Conservation (phyloP, 345 rosid genomes). For the Melaleuca alternifolia region DNA sequence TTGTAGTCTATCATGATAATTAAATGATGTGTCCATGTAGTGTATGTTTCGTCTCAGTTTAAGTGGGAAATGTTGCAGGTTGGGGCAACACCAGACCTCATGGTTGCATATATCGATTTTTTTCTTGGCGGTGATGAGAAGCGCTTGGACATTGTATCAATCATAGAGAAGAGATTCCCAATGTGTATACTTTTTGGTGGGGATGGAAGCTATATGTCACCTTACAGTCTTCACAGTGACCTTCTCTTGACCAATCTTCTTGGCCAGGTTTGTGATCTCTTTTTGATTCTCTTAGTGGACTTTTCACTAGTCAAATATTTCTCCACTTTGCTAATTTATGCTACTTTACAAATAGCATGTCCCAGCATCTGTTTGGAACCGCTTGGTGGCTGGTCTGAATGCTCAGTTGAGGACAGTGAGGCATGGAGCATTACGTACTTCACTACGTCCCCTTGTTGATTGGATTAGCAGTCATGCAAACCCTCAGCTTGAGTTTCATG, state of each 20-base stretch:
- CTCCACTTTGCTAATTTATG: not conserved
- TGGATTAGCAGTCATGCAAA: slow-evolving; percentile 90
- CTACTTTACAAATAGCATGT: slow-evolving; percentile 44
- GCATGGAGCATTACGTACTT: slow-evolving; percentile 70
- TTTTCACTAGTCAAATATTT: not conserved
- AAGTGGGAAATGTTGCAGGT: slow-evolving; percentile 42
- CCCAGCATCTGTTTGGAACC: slow-evolving; percentile 89
- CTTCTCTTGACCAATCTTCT: slow-evolving; percentile 72
- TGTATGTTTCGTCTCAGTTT: not conserved
- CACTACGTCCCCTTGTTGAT: slow-evolving; percentile 66
- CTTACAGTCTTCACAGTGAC: slow-evolving; percentile 78
- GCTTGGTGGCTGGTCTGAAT: slow-evolving; percentile 90
- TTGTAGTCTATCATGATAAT: not conserved
- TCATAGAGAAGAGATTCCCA: slow-evolving; percentile 82
- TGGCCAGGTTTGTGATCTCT: slow-evolving; percentile 57
- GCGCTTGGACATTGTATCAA: slow-evolving; percentile 83
- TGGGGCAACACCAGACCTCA: slow-evolving; percentile 91
- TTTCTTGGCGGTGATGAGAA: slow-evolving; percentile 99
- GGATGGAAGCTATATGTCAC: slow-evolving; percentile 97
- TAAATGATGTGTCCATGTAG: not conserved
- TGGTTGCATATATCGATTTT: slow-evolving; percentile 91
- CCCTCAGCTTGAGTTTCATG: slow-evolving; percentile 87
- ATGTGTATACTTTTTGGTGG: slow-evolving; percentile 98
- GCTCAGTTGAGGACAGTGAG: slow-evolving; percentile 95
- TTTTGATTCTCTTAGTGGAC: not conserved